phyloP scores from a whole-genome alignment of 2,329 filamentous ascomycete genomes.

The Fusarium chuoi region DNA sequence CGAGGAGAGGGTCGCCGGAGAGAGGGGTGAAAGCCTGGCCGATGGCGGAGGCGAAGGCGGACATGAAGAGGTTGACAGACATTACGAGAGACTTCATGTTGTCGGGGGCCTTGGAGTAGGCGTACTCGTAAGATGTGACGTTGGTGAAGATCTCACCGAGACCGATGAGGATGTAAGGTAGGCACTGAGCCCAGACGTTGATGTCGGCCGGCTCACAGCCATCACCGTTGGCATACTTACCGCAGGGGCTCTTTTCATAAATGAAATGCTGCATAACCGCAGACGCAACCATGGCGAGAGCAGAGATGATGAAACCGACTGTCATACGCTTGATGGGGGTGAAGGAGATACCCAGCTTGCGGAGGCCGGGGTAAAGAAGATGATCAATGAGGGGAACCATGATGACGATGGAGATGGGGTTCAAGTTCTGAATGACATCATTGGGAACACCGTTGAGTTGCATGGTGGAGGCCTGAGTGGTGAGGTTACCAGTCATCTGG shows the following conservation, averaged over 20 bases:
- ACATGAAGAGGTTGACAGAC: constrained; percentile 76
- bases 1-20: constrained; percentile 70
- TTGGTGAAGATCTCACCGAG: constrained; percentile 65
- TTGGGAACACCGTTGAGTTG: constrained; percentile 77
- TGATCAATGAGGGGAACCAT: constrained; percentile 78
- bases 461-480: constrained; percentile 74
- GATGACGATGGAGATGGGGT: constrained; percentile 79
- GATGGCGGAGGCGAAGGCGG: constrained; percentile 74
- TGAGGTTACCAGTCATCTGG: constrained; percentile 70
- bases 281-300: constrained; percentile 68
- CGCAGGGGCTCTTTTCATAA: constrained; percentile 72
- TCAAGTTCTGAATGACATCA: constrained; percentile 79
- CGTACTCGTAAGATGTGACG: constrained; percentile 75
- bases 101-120: constrained; percentile 79
- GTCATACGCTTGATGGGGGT: constrained; percentile 82
- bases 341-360: constrained; percentile 71
- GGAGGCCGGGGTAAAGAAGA: constrained; percentile 75
- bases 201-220: constrained; percentile 60
- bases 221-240: constrained; percentile 58
- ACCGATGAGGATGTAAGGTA: constrained; percentile 63
- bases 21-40: constrained; percentile 75
- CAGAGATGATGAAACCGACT: constrained; percentile 73
- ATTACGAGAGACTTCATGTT: constrained; percentile 85
- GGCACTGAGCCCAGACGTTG: constrained; percentile 70
- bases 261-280: constrained; percentile 70